phyloP scores from a whole-genome alignment of 2,329 filamentous ascomycete species.

The Fusarium oxysporum region DNA sequence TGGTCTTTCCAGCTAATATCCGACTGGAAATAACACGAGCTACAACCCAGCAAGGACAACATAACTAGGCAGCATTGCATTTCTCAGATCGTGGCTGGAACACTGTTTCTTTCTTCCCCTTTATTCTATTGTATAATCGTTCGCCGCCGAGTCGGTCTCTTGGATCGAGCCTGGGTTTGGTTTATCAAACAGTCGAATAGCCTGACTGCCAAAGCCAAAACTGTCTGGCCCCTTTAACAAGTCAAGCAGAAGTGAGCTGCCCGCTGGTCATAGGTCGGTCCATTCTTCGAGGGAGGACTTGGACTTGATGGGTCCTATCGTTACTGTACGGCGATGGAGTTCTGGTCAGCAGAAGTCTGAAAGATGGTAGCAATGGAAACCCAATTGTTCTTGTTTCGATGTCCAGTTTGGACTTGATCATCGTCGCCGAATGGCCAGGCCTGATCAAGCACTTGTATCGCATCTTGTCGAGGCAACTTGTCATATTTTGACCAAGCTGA shows the following conservation, averaged over 20 bases:
- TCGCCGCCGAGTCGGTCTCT: not conserved
- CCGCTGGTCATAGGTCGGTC: not conserved
- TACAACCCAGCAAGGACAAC: not conserved
- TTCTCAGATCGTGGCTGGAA: not conserved
- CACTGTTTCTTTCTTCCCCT: not conserved
- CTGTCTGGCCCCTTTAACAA: not conserved
- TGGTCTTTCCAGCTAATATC: not conserved
- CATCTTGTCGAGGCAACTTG: not conserved
- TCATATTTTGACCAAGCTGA: not conserved
- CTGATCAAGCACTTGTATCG: not conserved
- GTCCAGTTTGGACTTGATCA: not conserved
- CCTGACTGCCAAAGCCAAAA: not conserved
- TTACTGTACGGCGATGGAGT: not conserved
- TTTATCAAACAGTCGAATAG: not conserved
- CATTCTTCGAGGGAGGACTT: not conserved
- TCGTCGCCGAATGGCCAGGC: not conserved
- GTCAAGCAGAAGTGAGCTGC: not conserved
- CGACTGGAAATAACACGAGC: not conserved
- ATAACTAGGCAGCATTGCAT: not conserved
- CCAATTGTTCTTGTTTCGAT: not conserved
- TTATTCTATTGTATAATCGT: slow-evolving; percentile 5
- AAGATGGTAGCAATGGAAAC: not conserved
- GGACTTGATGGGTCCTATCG: not conserved
- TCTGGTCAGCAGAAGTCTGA: not conserved
- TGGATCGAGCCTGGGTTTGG: not conserved